phyloP scores from a whole-genome alignment of 495 filamentous ascomycete genomes.

The Lasiosphaeriaceae sp. region DNA sequence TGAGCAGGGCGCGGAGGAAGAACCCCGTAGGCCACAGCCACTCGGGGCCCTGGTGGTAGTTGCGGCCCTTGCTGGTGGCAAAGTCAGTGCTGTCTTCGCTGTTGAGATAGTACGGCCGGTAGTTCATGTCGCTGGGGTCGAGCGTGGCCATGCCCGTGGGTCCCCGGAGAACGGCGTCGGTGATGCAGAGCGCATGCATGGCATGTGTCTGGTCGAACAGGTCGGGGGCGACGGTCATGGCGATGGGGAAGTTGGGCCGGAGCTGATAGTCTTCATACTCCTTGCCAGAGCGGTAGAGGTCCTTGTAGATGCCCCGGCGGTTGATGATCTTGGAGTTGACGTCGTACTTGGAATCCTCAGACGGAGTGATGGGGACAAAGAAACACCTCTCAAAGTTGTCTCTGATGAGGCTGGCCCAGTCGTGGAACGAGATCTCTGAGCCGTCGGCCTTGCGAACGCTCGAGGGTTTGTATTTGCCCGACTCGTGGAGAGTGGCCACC shows the following conservation, averaged over 20 bases:
- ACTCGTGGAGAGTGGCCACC: conserved; percentile 61
- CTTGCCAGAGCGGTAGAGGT: conserved; percentile 86
- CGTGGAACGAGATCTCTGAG: conserved; percentile 62
- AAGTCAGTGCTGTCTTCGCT: conserved; percentile 88
- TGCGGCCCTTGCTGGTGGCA: conserved; percentile 83
- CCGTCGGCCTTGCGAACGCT: conserved; percentile 63
- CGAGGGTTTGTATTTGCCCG: conserved; percentile 64
- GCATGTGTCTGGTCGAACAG: conserved; percentile 79
- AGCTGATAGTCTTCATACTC: conserved; percentile 98
- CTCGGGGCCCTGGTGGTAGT: conserved; percentile 98
- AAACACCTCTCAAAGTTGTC: conserved; percentile 86
- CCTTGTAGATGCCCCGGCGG: conserved; percentile 95
- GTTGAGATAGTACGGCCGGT: conserved; percentile 91
- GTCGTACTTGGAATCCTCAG: conserved; percentile 71
- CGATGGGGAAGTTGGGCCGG: conserved; percentile 88
- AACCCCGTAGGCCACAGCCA: conserved; percentile 99
- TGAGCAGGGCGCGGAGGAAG: conserved; percentile 84
- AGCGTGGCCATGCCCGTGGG: conserved; percentile 95
- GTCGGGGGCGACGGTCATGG: conserved; percentile 88
- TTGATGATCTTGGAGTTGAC: conserved; percentile 76
- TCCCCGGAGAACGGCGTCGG: conserved; percentile 74
- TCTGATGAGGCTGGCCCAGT: conserved; percentile 81
- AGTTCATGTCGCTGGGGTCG: conserved; percentile 86
- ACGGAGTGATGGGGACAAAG: conserved; percentile 67
- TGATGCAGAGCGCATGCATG: conserved; percentile 69